These are phyloP conservation scores for Bifiguratus adelaidae DNA, from an alignment of 192 early-diverging fungal species.

Conservation along the genomic window DNA sequence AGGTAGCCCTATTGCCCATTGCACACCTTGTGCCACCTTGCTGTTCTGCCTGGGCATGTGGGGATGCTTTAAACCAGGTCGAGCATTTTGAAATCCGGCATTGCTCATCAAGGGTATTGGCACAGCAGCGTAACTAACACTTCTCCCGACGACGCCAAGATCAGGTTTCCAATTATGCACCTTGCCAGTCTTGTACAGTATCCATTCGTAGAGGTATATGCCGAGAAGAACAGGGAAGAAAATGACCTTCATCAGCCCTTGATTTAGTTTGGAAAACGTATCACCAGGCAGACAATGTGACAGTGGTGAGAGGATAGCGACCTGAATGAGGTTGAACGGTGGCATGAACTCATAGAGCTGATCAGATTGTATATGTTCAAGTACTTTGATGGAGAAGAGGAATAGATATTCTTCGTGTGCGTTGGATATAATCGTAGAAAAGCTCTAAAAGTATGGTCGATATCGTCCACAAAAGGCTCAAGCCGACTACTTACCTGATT, in stretches of 20 bases:
- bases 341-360: conserved; percentile 26
- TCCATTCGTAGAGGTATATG: conserved; percentile 21
- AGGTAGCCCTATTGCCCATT: too few species aligned
- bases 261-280: conserved; percentile 16
- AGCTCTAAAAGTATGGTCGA: background rate
- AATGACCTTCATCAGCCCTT: conserved; percentile 15
- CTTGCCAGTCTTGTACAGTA: too few species aligned
- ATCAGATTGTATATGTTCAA: conserved; percentile 29
- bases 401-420: conserved; percentile 33
- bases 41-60: too few species aligned
- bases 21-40: too few species aligned
- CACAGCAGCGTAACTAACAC: too few species aligned
- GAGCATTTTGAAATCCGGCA: too few species aligned
- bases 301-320: conserved; percentile 13
- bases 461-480: background rate
- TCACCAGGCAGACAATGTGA: conserved; percentile 7
- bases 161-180: too few species aligned
- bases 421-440: conserved; percentile 21
- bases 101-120: too few species aligned
- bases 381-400: conserved; percentile 26
- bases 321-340: conserved; percentile 27
- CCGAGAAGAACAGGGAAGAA: conserved; percentile 19
- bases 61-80: too few species aligned
- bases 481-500: conserved; percentile 8
- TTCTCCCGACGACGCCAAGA: too few species aligned